Evolutionary conservation across 2,329 filamentous ascomycete species (phyloP), one percentile per base, ranked within the genome.

Genomic region (Ceratocystis huliohia): DNA sequence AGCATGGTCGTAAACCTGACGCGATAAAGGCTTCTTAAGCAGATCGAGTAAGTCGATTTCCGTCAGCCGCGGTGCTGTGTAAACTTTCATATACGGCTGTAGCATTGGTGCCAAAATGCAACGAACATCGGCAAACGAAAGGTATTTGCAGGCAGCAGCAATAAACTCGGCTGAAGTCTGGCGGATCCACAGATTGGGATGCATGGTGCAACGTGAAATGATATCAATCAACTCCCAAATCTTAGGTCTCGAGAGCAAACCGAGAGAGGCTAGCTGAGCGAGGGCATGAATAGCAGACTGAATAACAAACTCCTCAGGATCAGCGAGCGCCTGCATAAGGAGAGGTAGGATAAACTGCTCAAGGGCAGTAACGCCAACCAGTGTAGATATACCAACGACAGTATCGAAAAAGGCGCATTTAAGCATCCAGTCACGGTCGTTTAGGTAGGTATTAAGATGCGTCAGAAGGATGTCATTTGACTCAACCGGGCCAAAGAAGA

Each of bases 341-440:
- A 99, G 80, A 0, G 95, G 94, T 30, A 99, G 77, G 70, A 97
- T 96, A 71, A 96, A 99, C 70, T 96, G 91, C 75, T 99, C 94
- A 41, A 99, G 78, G 70, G 88, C 95, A 44, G 87, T 89, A 68
- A 89, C 91, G 33, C 94, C 94, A 44, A 97, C 84, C 71, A 96
- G 96, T 0, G 89, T 85, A 3, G 92, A 90, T 70, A 99, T 92
- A 2, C 92, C 93, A 17, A 97, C 90, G 30, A 97, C 91, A 0
- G 91, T 90, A 72, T 96, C 92, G 72, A 99, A 96, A 73, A 97
- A 97, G 2, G 93, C 91, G 72, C 91, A 96, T 74, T 96, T 96
- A 41, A 99, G 78, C 74, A 91, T 91, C 94, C 94, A 99, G 74
- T 99, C 92, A 53, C 88, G 85, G 72, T 97, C 94, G 70, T 99